These are phyloP conservation scores for Pseudofabraea citricarpa DNA, from an alignment of 2,329 filamentous ascomycete species.

Conservation along the genomic window DNA sequence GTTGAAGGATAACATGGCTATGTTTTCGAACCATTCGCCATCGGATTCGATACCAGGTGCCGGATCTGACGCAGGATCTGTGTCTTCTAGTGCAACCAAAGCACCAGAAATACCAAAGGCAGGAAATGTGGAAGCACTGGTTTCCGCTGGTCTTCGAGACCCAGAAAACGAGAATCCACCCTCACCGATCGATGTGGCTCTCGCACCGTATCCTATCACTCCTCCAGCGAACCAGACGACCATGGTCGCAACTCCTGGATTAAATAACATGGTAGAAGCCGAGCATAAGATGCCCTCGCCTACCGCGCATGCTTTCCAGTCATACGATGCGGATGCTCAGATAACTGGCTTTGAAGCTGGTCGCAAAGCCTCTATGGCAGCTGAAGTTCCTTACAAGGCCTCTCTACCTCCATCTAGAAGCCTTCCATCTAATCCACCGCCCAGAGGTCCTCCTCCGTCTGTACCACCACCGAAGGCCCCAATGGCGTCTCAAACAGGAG, in stretches of 20 bases:
- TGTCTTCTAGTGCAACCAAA: conserved; percentile 14
- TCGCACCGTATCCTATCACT: conserved; percentile 62
- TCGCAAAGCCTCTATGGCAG: conserved; percentile 37
- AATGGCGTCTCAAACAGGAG: conserved; percentile 13
- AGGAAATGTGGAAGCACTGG: conserved; percentile 16
- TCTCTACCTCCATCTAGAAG: conserved; percentile 52
- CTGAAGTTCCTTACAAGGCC: conserved; percentile 44
- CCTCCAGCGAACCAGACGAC: conserved; percentile 45
- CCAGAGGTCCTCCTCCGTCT: conserved; percentile 23
- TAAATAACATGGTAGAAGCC: conserved; percentile 43
- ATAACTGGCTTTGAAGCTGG: conserved; percentile 31
- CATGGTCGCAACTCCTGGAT: neutral
- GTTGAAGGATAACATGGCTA: conserved; percentile 66
- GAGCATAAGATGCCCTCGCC: conserved; percentile 55
- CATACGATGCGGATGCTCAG: conserved; percentile 40
- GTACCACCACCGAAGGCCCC: conserved; percentile 22
- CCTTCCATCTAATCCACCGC: conserved; percentile 37
- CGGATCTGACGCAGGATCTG: conserved; percentile 21
- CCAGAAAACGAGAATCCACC: conserved; percentile 25
- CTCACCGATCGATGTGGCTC: conserved; percentile 53
- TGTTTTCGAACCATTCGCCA: conserved; percentile 24
- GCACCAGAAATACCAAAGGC: conserved; percentile 8
- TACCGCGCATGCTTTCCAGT: conserved; percentile 53
- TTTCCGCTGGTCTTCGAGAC: conserved; percentile 22
- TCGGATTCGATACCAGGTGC: conserved; percentile 24